These are phyloP conservation scores for Ceriops tagal DNA, from an alignment of 345 rosid genomes.

Conservation along the genomic window DNA sequence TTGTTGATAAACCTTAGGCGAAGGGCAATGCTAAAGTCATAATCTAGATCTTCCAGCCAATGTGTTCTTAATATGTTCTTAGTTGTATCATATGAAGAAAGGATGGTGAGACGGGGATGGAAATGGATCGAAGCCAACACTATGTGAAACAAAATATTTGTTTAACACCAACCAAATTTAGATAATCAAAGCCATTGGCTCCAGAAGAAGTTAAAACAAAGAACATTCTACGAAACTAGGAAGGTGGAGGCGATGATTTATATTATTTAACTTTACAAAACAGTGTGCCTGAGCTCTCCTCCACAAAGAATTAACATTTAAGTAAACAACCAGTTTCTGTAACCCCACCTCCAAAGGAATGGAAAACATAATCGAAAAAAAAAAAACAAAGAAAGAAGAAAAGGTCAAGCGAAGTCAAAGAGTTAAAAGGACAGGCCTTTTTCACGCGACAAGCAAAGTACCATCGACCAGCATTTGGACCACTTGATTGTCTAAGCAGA, in stretches of 20 bases:
- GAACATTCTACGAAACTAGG: background rate
- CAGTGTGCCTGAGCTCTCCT: background rate
- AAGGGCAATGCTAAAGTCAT: background rate
- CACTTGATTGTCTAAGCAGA: background rate
- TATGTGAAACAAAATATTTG: background rate
- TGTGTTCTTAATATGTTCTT: background rate
- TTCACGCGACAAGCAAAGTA: slow-evolving; percentile 26
- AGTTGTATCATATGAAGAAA: background rate
- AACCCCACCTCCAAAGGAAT: too few species aligned
- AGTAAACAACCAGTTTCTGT: too few species aligned
- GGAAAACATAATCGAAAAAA: too few species aligned
- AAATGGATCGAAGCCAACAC: background rate
- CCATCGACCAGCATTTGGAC: slow-evolving; percentile 12
- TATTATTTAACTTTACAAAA: background rate
- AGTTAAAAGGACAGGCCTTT: slow-evolving; percentile 14
- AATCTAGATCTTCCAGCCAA: background rate
- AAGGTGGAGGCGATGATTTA: too few species aligned
- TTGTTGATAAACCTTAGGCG: background rate
- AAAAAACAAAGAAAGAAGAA: background rate
- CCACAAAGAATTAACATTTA: background rate
- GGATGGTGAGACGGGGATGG: background rate
- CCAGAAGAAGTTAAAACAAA: background rate
- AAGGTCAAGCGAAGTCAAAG: background rate
- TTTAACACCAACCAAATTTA: too few species aligned
- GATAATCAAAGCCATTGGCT: background rate